Evolutionary conservation across 148 eudicot genomes (phyloP).

Genomic region (Vaccinium vitisidaea): DNA sequence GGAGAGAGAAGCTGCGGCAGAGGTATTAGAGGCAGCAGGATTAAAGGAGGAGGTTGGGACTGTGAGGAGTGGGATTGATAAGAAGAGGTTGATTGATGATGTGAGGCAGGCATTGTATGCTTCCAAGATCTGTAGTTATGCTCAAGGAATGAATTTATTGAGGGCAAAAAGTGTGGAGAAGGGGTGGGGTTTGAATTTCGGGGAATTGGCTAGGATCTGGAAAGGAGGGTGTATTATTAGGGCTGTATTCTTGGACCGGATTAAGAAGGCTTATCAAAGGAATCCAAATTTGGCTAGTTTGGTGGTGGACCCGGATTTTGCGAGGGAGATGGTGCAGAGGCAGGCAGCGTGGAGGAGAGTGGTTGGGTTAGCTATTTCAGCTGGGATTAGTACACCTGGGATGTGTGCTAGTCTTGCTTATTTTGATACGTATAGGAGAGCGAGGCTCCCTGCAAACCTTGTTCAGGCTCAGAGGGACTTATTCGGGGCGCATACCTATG

Average conservation of each 20-base stretch:
- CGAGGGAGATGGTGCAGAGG: constrained; percentile 70
- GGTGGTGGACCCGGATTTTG: constrained; percentile 79
- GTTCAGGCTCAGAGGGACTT: constrained; percentile 95
- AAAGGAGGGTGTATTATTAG: constrained; percentile 93
- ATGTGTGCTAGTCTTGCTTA: constrained; percentile 96
- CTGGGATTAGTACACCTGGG: constrained; percentile 89
- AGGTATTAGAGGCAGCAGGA: constrained; percentile 68
- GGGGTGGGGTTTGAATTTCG: constrained; percentile 78
- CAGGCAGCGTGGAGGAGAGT: constrained; percentile 86
- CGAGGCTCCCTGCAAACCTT: constrained; percentile 74
- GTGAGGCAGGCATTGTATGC: constrained; percentile 84
- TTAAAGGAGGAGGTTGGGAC: constrained; percentile 58
- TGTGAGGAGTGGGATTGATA: constrained; percentile 63
- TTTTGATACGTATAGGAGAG: constrained; percentile 89
- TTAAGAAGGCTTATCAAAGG: constrained; percentile 85
- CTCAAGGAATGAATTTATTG: constrained; percentile 89
- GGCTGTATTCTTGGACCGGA: constrained; percentile 87
- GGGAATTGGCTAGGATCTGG: constrained; percentile 92
- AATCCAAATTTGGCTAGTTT: constrained; percentile 71
- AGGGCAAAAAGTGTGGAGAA: constrained; percentile 78
- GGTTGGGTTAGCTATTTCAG: constrained; percentile 68
- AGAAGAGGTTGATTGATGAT: constrained; percentile 67
- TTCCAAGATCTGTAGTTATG: constrained; percentile 83
- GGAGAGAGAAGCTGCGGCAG: constrained; percentile 74
- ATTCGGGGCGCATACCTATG: constrained; percentile 93